Base-by-base conservation (phyloP, 108 stramenopile genomes). In the Fragilariopsis cylindrus region DNA sequence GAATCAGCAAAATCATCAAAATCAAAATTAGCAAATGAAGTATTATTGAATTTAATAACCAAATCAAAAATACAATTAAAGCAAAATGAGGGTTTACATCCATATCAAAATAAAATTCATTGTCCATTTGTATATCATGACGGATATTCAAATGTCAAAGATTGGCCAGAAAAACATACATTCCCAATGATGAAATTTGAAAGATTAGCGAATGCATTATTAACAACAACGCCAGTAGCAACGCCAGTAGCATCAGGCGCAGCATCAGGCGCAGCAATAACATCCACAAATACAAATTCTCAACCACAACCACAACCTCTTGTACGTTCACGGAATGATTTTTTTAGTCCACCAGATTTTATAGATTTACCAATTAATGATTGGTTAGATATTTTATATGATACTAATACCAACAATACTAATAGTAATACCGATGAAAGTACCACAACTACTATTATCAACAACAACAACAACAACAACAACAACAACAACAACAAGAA, bases 81-180 rank as follows among this genome's bases (percentile, higher is more conserved):
- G 2, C 30, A 30, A 30, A 30, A 30, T 30, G 30, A 30, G 3
- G 88, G 86, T 3, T 58, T 88, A 53, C 70, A 88, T 76, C 88
- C 90, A 21, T 44, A 42, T 8, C 41, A 48, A 49, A 92, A 92
- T 74, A 73, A 74, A 48, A 70, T 87, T 15, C 88, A 89, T 75
- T 73, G 81, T 48, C 90, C 90, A 7, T 77, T 89, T 48, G 90
- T 92, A 39, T 85, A 92, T 77, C 90, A 92, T 65, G 85, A 86
- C 69, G 63, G 78, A 16, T 92, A 92, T 57, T 92, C 90, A 3
- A n/a, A 60, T 18, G 65, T 57, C 42, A 60, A 60, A 1, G 79
- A 83, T 57, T 92, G 90, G 90, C 90, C 90, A 12, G 15, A 49
- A 12, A 71, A 80, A 3, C 87, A 92, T 64, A 89, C 90, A 2